Conservation (phyloP, 1,139 yeast species). For the Wickerhamiella pararugosa region DNA sequence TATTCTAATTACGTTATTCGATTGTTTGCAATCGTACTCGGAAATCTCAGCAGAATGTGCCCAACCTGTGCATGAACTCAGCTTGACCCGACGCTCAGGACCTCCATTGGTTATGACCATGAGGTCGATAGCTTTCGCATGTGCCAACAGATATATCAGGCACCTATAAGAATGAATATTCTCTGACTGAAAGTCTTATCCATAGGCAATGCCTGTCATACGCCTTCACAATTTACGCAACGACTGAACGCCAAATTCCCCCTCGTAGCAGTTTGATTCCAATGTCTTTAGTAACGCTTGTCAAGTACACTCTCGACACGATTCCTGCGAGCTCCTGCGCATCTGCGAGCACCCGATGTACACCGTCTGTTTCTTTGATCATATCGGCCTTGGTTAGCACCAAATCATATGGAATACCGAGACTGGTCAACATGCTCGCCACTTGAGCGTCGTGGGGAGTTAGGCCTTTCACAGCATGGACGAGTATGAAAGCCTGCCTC, state of each 20-base stretch:
- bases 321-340: slow-evolving; percentile 7
- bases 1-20: not conserved
- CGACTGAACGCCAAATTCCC: slow-evolving; percentile 12
- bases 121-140: no score
- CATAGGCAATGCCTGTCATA: no score
- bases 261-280: slow-evolving; percentile 20
- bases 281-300: slow-evolving; percentile 13
- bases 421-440: slow-evolving; percentile 33
- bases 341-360: not conserved
- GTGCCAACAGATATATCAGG: no score
- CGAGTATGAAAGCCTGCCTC: slow-evolving; percentile 42
- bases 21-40: not conserved
- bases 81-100: not conserved
- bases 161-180: no score
- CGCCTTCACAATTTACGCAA: no score
- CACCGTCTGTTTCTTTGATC: slow-evolving; percentile 20
- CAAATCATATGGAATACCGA: slow-evolving; percentile 56
- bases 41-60: not conserved
- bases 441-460: slow-evolving; percentile 40
- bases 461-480: slow-evolving; percentile 45
- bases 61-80: not conserved
- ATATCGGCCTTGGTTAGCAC: slow-evolving; percentile 59
- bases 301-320: slow-evolving; percentile 17
- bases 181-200: no score
- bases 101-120: no score